phyloP scores from a whole-genome alignment of 208 protist species.

The Herpetomonas samuelpessoai region DNA sequence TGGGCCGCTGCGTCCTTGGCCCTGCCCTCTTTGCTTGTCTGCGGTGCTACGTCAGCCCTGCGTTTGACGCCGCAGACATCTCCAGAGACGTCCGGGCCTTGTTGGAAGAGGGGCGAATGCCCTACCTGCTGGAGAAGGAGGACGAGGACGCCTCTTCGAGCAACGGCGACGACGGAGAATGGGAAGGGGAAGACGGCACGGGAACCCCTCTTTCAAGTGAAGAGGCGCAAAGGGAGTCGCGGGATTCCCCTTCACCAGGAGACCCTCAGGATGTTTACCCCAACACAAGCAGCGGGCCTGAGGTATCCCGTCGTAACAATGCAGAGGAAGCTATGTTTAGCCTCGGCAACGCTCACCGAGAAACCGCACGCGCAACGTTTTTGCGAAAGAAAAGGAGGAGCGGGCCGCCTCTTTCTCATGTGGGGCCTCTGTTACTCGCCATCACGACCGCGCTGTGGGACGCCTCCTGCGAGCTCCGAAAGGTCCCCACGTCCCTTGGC shows the following conservation, averaged over 20 bases:
- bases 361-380: too few species aligned
- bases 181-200: too few species aligned
- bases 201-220: too few species aligned
- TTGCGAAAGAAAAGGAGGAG: too few species aligned
- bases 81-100: constrained; percentile 19
- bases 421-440: neutral
- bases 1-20: constrained; percentile 16
- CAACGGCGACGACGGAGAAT: constrained; percentile 1
- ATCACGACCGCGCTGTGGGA: neutral
- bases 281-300: too few species aligned
- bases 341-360: too few species aligned
- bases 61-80: constrained; percentile 16
- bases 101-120: constrained; percentile 12
- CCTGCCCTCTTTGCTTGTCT: constrained; percentile 28
- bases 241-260: too few species aligned
- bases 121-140: constrained; percentile 2
- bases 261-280: too few species aligned
- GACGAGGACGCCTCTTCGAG: neutral
- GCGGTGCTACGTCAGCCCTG: constrained; percentile 22
- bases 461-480: neutral
- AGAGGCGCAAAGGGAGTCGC: too few species aligned
- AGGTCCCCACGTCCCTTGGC: too few species aligned
- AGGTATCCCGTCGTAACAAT: too few species aligned
- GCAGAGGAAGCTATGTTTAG: too few species aligned
- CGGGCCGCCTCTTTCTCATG: neutral